phyloP scores from a whole-genome alignment of 176 grass and related monocot genomes.

The Ampelocalamus luodianensis region DNA sequence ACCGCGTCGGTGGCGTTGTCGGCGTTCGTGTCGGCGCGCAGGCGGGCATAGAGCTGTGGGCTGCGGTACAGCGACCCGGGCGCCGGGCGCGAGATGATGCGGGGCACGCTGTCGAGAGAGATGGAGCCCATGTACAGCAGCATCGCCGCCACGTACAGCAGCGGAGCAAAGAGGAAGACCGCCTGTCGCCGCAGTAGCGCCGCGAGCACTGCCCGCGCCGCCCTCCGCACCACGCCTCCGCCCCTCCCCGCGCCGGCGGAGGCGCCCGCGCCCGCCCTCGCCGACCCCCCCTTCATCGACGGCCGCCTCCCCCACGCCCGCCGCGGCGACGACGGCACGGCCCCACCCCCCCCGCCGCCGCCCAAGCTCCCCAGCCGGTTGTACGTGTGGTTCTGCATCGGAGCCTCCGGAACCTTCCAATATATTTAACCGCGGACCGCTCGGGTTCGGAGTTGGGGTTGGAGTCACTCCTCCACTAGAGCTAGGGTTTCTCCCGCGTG shows the following conservation, averaged over 20 bases:
- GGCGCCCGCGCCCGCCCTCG: background rate
- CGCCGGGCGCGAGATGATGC: conserved; percentile 76
- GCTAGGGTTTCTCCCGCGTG: conserved; percentile 22
- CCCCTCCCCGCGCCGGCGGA: conserved; percentile 13
- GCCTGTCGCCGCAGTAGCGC: conserved; percentile 85
- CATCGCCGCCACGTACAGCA: conserved; percentile 89
- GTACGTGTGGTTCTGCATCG: conserved; percentile 76
- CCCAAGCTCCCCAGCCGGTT: conserved; percentile 70
- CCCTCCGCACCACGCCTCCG: conserved; percentile 45
- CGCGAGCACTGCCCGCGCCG: conserved; percentile 56
- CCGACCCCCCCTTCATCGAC: conserved; percentile 39
- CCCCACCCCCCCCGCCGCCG: conserved; percentile 21
- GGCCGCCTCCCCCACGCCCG: conserved; percentile 61
- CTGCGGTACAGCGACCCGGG: conserved; percentile 88
- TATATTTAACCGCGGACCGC: background rate
- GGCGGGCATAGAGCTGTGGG: conserved; percentile 78
- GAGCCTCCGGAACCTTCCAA: conserved; percentile 21
- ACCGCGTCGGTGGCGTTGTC: conserved; percentile 94
- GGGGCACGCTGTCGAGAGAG: conserved; percentile 84
- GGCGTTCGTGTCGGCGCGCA: conserved; percentile 80
- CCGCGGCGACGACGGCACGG: conserved; percentile 59
- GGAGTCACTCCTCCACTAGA: background rate
- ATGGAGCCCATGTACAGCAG: conserved; percentile 94
- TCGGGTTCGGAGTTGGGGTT: conserved; percentile 18
- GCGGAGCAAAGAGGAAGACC: conserved; percentile 94